phyloP scores from a whole-genome alignment of 345 rosid species.

The Angophora floribunda region DNA sequence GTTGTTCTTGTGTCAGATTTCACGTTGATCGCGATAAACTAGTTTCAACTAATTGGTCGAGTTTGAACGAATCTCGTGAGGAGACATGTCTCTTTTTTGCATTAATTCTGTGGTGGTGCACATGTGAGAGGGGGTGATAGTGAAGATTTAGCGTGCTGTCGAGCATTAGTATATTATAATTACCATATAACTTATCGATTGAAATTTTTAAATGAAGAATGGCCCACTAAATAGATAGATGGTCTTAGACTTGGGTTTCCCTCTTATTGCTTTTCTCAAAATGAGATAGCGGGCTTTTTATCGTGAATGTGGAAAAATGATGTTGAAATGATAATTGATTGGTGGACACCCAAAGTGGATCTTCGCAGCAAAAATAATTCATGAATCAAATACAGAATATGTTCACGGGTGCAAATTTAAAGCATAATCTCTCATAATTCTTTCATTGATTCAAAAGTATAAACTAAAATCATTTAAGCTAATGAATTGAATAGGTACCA shows the following conservation, averaged over 20 bases:
- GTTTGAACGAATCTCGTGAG: background rate
- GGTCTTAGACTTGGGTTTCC: background rate
- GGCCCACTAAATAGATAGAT: background rate
- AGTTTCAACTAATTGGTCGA: accelerated
- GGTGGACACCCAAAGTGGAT: background rate
- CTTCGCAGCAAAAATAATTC: background rate
- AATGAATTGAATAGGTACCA: background rate
- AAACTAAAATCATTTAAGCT: background rate
- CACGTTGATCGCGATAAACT: accelerated
- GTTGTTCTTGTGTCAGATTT: accelerated
- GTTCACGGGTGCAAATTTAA: background rate
- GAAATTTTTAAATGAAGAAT: background rate
- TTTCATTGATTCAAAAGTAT: background rate
- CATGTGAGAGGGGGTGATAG: background rate
- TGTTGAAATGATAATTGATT: background rate
- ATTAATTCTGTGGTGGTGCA: accelerated
- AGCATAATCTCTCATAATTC: background rate
- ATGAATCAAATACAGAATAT: background rate
- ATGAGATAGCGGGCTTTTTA: background rate
- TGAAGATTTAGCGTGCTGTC: background rate
- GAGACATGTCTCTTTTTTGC: background rate
- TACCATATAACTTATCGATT: accelerated
- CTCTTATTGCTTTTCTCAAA: background rate
- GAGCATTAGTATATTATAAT: background rate
- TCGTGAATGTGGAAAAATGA: background rate